Base-by-base conservation (phyloP, 805 yeast genomes). In the Saccharomycopsis selenospora region DNA sequence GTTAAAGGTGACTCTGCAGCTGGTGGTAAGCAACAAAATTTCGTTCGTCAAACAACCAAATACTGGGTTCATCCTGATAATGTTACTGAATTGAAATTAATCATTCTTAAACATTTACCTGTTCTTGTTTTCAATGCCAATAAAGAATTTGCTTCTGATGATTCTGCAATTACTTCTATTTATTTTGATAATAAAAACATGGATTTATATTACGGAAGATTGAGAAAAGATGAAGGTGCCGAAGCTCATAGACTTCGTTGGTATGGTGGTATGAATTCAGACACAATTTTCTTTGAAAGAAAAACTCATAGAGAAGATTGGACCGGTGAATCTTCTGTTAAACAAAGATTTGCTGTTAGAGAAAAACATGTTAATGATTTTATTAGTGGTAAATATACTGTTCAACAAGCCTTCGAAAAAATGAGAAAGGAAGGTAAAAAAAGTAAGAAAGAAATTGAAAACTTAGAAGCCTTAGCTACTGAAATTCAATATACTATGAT, bases 11-110 rank as follows among this genome's bases (percentile, higher is more conserved):
- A 93, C 67, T 81, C 96, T 3, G 65, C 97, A 3, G 97, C 99
- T n/a, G 99, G 99, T 61, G 99, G 99, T 40, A 76, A 84, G 40
- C 97, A 90, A 73, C 99, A 93, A 66, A 93, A 93, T 70, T 93
- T 93, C 61, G 98, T 93, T 42, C 84, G 99, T 67, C 99, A 93
- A 68, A 93, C 99, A 18, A 93, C 99, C 5, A 93, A 93, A 64
- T 93, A 93, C 68, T 93, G 99, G 99, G 98, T 93, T 27, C 99
- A 93, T 62, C 96, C 97, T 2, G 98, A 93, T 66, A 91, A 93
- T 65, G 89, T 93, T 63, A 93, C 98, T 13, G 98, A 93, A 70
- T 76, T 93, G 65, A 93, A 93, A 70, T 77, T 93, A 61, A 84
- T 88, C 55, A 82, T 93, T 55, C 74, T 93, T 63, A 91, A 93